Evolutionary conservation across 768 basidiomycete species (phyloP), one percentile per base, ranked within the genome.

Genomic region (Russula olivacea): DNA sequence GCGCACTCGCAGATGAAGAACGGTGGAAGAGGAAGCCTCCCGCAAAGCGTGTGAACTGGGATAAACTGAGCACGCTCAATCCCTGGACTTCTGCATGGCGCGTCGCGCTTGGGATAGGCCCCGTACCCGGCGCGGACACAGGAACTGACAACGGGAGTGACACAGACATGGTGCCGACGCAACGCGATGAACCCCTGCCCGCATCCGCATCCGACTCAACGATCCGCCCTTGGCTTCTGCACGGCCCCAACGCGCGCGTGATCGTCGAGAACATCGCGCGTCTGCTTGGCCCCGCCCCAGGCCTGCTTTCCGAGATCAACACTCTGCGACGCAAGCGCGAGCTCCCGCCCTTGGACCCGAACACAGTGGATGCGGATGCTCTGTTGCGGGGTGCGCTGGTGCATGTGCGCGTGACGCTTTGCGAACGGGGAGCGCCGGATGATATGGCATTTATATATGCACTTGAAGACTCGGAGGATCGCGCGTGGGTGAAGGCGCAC

Each of bases 1-100:
- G 77, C n/a, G 87, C 77, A 30, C 71, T 69, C 2, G 77, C 83
- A 65, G 88, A 89, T 47, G 76, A 76, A 47, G 79, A 72, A 28
- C 75, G 75, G 19, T 98, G 93, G 93, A 81, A 83, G 55, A 76
- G 87, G 60, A 91, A 87, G 58, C 95, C 96, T 17, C 88, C 90
- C 8, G 94, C 91, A 7, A 99, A 98, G 75, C 80, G 91, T 61
- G 78, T 83, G 9, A 91, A 88, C 68, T 93, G 80, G 65, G 77
- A 75, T 21, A 85, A 82, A 64, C 68, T 92, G 48, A 85, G 82
- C 5, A 86, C 83, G 0, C 72, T 77, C 58, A 87, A 83, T 70
- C 89, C 92, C 1, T 98, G 88, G 86, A 75, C 74, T 52, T 80
- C 88, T 2, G 86, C 93, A 66, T 95, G 93, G 92, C 77, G 76